phyloP scores from a whole-genome alignment of 2,329 filamentous ascomycete genomes.

The Sporothrix mexicana region DNA sequence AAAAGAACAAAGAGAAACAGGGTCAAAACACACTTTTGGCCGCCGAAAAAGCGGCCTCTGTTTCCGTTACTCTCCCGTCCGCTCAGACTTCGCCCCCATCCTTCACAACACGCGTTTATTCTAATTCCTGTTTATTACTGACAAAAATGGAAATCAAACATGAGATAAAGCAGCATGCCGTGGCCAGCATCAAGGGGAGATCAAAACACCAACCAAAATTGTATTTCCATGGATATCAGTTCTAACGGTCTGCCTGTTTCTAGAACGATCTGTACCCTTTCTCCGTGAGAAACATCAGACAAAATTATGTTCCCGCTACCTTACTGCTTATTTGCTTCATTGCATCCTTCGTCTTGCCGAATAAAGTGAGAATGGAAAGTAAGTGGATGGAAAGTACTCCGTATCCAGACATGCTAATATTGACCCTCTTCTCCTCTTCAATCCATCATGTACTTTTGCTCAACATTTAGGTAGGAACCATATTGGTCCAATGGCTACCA shows the following conservation, averaged over 20 bases:
- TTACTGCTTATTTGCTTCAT: background rate
- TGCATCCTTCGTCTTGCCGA: background rate
- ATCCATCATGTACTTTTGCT: background rate
- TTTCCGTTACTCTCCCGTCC: background rate
- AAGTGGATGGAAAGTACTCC: background rate
- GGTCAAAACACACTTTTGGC: background rate
- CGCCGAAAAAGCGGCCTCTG: background rate
- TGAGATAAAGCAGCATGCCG: background rate
- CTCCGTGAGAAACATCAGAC: too few relatives aligned
- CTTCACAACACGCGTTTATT: conserved; percentile 4
- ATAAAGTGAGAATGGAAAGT: background rate
- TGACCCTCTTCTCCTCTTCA: too few relatives aligned
- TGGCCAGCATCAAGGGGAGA: too few relatives aligned
- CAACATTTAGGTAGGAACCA: background rate
- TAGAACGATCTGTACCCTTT: conserved; percentile 1
- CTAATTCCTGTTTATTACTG: background rate
- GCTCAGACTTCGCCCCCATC: background rate
- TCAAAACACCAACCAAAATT: background rate
- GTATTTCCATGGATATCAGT: background rate
- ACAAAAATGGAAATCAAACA: background rate
- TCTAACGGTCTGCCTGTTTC: background rate
- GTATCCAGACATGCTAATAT: background rate
- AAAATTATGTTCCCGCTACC: background rate
- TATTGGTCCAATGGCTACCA: conserved; percentile 29
- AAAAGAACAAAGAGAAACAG: conserved; percentile 17